Evolutionary conservation across 2,329 filamentous ascomycete genomes (phyloP), one percentile per base, ranked within the genome.

Genomic region (Aureobasidium lini): DNA sequence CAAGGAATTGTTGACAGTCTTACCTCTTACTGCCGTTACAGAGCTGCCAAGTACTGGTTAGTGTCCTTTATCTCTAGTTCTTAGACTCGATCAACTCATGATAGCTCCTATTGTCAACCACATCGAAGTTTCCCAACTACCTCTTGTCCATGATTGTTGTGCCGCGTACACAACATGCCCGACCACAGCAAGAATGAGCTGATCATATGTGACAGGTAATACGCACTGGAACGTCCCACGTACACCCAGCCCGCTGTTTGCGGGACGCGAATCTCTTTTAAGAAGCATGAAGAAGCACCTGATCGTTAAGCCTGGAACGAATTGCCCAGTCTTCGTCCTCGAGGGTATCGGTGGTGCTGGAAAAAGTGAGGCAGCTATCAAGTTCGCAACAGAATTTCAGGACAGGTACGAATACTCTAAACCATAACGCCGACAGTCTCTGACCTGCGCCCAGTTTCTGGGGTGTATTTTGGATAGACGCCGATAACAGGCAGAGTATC

Each of bases 381-480:
- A 68, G 44, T 48, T 71, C 16, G 65, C 66, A 6, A 40, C 67
- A 1, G 39, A 63, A 13, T 44, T 67, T 40, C 66, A 64, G 48
- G 49, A 64, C 44, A 71, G 67, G 31, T 67, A 13, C 4, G 31
- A 32, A 10, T 18, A 9, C 2, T 11, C 4, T 13, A 1, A n/a
- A 6, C 8, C 1, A 11, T 7, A 3, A 1, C n/a, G 10, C 5
- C 13, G 11, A 32, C 3, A 1, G 11, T n/a, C 6, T n/a, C 46
- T 48, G 16, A 36, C 9, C 2, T 9, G 13, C 2, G n/a, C n/a
- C 1, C 8, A 49, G 46, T 6, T 49, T 69, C 53, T 72, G 68
- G 69, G 69, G 68, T 29, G 53, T 72, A 11, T 71, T 70, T 50
- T 71, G 65, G 67, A 62, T 71, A n/a, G 67, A 71, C 47, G 67